Base-by-base conservation (phyloP, 768 basidiomycete species). In the Hydnum rufescens region DNA sequence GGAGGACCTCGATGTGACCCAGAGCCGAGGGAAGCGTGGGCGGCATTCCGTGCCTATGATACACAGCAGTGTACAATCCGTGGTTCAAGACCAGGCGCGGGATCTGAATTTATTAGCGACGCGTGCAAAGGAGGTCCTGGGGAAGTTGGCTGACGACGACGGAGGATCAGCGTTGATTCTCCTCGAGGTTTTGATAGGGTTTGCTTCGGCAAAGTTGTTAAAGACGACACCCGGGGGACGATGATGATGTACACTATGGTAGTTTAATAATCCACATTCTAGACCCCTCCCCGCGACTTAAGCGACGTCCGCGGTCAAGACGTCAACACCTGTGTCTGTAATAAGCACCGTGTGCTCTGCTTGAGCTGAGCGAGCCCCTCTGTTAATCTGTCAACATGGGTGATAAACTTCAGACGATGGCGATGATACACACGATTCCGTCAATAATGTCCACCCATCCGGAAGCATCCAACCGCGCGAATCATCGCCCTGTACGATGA, bases 371-470 rank as follows among this genome's bases (percentile, higher is more conserved):
- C 87, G 72, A 1, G 82, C 83, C 49, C 84, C 83, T 53, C 80
- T 55, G 29, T 29, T n/a, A n/a, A n/a, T n/a, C n/a, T n/a, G n/a
- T 25, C 55, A 19, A 52, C 16, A 29, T 52, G 28, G n/a, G n/a
- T 18, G 29, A 5, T 44, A 54, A 25, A 28, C 19, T 13, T 32
- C 22, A n/a, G n/a, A n/a, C n/a, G 25, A 32, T 30, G 1, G 44
- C 34, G 32, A 6, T 2, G 32, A 51, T 8, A 56, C 74, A 51
- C 60, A 78, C 89, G 54, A 51, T 69, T 83, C 78, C 0, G 88
- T 89, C 0, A 83, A 82, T n/a, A 82, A 78, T 2, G 87, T 89
- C 90, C 90, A 93, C 25, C 84, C 86, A 61, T 93, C 90, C 2
- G 84, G 84, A 63, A 85, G 92, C 53, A 86, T 74, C 75, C 80